These are phyloP conservation scores for Phytophthora sp. DNA, from an alignment of 352 stramenopile genomes.

Conservation along the genomic window DNA sequence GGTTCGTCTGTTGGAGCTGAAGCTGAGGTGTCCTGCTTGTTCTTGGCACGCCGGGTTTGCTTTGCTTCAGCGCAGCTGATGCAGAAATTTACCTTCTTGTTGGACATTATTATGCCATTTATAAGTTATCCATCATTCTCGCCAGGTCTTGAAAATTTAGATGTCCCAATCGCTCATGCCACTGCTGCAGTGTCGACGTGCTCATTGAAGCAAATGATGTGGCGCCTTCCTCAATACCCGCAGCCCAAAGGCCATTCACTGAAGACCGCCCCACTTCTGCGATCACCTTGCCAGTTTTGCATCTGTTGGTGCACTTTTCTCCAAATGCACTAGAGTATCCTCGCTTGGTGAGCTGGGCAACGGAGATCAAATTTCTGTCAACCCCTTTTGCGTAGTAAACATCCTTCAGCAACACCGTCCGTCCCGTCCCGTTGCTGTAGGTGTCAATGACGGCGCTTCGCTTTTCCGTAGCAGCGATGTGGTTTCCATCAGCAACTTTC, in stretches of 20 bases:
- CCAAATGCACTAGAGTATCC: neutral
- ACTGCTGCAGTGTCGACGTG: neutral
- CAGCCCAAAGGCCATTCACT: neutral
- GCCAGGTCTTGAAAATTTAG: conserved; percentile 15
- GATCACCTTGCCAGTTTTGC: neutral
- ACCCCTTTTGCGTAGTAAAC: conserved; percentile 4
- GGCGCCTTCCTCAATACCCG: neutral
- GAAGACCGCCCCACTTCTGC: neutral
- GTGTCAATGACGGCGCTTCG: too few species aligned
- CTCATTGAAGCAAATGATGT: too few species aligned
- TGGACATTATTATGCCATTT: neutral
- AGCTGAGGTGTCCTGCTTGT: conserved; percentile 1
- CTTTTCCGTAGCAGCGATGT: too few species aligned
- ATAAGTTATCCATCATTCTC: conserved; percentile 6
- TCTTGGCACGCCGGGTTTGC: conserved; percentile 13
- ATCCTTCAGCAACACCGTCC: neutral
- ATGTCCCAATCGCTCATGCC: conserved; percentile 7
- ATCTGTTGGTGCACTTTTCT: neutral
- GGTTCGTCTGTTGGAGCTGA: conserved; percentile 13
- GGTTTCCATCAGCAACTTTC: too few species aligned
- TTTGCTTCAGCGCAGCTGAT: conserved; percentile 19
- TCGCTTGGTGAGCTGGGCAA: conserved; percentile 2
- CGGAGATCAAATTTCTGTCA: neutral
- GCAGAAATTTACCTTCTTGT: conserved; percentile 11
- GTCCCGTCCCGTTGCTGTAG: too few species aligned